Percentiles rank a stretch among this genome's conserved stretches.
phyloP scores from a whole-genome alignment of 2,329 filamentous ascomycete species.

The Colletotrichum ledebouriae region DNA sequence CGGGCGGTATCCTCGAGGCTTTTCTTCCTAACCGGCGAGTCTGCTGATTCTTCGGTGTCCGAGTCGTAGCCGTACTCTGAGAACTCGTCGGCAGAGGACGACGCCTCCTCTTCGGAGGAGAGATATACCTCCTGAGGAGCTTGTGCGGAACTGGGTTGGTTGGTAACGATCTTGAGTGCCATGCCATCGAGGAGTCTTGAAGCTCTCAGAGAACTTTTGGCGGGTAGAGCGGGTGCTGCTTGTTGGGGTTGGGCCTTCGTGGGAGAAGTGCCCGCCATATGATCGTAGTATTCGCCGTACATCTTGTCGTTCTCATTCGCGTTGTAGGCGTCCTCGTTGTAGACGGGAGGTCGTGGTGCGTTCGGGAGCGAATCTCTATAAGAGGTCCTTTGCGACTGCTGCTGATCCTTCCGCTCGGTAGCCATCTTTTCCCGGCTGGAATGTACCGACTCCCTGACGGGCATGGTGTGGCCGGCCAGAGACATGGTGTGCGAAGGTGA shows the following conservation, averaged over 20 bases:
- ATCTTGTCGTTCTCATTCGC: constrained; percentile 42
- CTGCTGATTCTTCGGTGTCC: constrained; percentile 51
- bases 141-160: constrained; percentile 50
- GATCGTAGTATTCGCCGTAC: constrained; percentile 44
- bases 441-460: constrained; percentile 42
- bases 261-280: constrained; percentile 41
- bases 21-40: constrained; percentile 51
- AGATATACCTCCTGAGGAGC: constrained; percentile 72
- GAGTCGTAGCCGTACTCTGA: constrained; percentile 66
- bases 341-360: constrained; percentile 37
- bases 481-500: constrained; percentile 41
- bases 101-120: constrained; percentile 75
- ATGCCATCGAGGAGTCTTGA: constrained; percentile 59
- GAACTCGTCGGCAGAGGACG: constrained; percentile 71
- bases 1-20: constrained; percentile 70
- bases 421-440: constrained; percentile 30
- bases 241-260: constrained; percentile 42
- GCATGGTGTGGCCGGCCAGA: constrained; percentile 42
- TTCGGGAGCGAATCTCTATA: constrained; percentile 44
- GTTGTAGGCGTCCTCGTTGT: constrained; percentile 42
- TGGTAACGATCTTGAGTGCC: constrained; percentile 50
- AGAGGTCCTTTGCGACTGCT: constrained; percentile 37
- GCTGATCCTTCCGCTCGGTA: constrained; percentile 26
- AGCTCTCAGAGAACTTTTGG: constrained; percentile 63
- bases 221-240: constrained; percentile 61